These are phyloP conservation scores for Durusdinium trenchii DNA, from an alignment of 73 alveolate species.

Conservation along the genomic window DNA sequence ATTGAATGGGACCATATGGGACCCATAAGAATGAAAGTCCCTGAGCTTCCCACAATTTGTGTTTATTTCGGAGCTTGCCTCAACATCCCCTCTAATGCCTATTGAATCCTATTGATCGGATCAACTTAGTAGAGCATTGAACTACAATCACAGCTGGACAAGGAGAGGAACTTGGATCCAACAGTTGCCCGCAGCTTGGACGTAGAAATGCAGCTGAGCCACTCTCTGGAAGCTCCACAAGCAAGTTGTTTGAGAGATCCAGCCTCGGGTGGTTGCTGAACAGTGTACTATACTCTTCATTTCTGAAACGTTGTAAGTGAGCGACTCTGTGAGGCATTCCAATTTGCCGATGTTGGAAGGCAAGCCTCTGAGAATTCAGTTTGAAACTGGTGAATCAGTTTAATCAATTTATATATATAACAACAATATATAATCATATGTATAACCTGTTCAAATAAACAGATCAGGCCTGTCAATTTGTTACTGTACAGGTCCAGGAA, in stretches of 20 bases:
- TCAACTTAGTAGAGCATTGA: not conserved
- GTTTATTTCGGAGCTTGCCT: too few relatives aligned
- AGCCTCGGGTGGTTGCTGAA: constrained; percentile 3
- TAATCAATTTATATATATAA: not conserved
- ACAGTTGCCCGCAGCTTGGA: not conserved
- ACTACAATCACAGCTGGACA: not conserved
- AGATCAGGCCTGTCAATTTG: constrained; percentile 11
- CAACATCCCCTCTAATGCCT: not conserved
- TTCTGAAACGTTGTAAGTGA: not conserved
- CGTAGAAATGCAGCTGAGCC: too few relatives aligned
- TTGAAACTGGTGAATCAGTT: not conserved
- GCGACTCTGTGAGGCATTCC: constrained; percentile 44
- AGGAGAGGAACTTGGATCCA: not conserved
- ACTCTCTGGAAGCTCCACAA: constrained; percentile 46
- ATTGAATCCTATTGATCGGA: not conserved
- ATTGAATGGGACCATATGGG: too few relatives aligned
- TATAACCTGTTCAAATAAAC: not conserved
- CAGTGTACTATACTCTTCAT: not conserved
- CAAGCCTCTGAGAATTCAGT: not conserved
- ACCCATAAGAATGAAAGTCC: too few relatives aligned
- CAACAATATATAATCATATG: not conserved
- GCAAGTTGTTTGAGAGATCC: constrained; percentile 49
- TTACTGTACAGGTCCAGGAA: constrained; percentile 57
- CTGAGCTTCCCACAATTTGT: too few relatives aligned
- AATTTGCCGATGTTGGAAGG: constrained; percentile 43